A percentile compares a stretch with the other conserved stretches of the same genome.
Evolutionary conservation across 2,329 filamentous ascomycete species (phyloP).

Genomic region (Ceratocystiopsis brevicomis): DNA sequence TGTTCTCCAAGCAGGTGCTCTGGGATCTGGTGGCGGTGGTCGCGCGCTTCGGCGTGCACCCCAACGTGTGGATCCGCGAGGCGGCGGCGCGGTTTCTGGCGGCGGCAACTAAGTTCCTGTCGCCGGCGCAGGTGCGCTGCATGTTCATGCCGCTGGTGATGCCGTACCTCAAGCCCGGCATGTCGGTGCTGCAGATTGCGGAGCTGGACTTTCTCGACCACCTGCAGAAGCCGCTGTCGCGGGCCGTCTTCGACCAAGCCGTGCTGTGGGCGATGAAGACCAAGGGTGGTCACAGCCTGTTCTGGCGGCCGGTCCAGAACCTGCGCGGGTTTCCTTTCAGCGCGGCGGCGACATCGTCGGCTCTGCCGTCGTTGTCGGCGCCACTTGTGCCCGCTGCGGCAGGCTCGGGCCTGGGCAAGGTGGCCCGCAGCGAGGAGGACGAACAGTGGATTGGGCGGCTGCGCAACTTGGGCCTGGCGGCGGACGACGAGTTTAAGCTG

Average conservation of each 20-base stretch:
- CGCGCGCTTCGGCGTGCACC: conserved; percentile 75
- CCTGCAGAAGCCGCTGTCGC: conserved; percentile 62
- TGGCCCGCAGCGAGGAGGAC: conserved; percentile 73
- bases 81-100: conserved; percentile 71
- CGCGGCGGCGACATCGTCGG: conserved; percentile 19
- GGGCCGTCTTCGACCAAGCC: conserved; percentile 68
- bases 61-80: conserved; percentile 88
- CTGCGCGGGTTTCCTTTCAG: conserved; percentile 42
- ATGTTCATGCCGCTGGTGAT: conserved; percentile 63
- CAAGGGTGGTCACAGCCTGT: conserved; percentile 48
- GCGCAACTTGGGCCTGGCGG: conserved; percentile 60
- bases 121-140: conserved; percentile 63
- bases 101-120: conserved; percentile 55
- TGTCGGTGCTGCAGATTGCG: conserved; percentile 34
- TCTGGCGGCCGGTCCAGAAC: conserved; percentile 65
- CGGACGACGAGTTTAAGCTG: conserved; percentile 79
- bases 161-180: conserved; percentile 61
- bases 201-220: conserved; percentile 62
- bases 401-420: conserved; percentile 40
- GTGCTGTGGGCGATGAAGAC: conserved; percentile 68
- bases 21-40: conserved; percentile 80
- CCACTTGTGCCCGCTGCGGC: conserved; percentile 26
- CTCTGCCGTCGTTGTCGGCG: conserved; percentile 19
- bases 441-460: conserved; percentile 80
- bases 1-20: conserved; percentile 66